phyloP scores from a whole-genome alignment of 805 yeast species.

The Lachancea sp. region DNA sequence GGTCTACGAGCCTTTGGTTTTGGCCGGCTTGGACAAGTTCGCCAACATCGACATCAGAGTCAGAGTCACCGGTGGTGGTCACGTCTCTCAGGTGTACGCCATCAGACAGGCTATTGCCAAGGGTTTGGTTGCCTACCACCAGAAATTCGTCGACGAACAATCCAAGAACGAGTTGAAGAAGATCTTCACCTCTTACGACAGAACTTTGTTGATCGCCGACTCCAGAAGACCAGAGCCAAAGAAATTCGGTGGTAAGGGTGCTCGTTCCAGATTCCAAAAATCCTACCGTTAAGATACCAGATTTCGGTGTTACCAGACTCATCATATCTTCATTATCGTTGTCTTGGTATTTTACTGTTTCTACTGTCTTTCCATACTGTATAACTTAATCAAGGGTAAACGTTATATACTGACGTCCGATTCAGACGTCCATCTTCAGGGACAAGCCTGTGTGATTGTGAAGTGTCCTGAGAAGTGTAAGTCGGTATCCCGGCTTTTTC shows the following conservation, averaged over 20 bases:
- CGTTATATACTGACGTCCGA: conserved; percentile 14
- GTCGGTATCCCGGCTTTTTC: not conserved
- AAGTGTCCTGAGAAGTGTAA: not conserved
- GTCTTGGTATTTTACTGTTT: conserved; percentile 14
- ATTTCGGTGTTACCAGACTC: conserved; percentile 4
- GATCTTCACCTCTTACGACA: conserved; percentile 95
- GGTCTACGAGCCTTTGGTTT: conserved; percentile 98
- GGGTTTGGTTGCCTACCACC: conserved; percentile 99
- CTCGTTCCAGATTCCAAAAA: conserved; percentile 99
- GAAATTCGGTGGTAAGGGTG: conserved; percentile 99
- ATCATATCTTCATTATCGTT: conserved; percentile 6
- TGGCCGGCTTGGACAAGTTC: conserved; percentile 98
- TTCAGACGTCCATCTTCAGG: not conserved
- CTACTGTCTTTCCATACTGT: conserved; percentile 22
- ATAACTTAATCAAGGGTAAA: conserved; percentile 30
- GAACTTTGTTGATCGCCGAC: conserved; percentile 98
- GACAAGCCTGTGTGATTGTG: not conserved
- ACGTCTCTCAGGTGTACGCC: conserved; percentile 99
- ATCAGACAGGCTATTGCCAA: conserved; percentile 99
- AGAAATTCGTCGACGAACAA: conserved; percentile 98
- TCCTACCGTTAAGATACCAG: conserved; percentile 85
- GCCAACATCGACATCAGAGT: conserved; percentile 98
- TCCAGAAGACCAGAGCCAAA: conserved; percentile 99
- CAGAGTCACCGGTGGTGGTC: conserved; percentile 99
- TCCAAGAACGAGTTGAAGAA: conserved; percentile 99